phyloP scores from a whole-genome alignment of 768 basidiomycete species.

The Leucogyrophana mollusca region DNA sequence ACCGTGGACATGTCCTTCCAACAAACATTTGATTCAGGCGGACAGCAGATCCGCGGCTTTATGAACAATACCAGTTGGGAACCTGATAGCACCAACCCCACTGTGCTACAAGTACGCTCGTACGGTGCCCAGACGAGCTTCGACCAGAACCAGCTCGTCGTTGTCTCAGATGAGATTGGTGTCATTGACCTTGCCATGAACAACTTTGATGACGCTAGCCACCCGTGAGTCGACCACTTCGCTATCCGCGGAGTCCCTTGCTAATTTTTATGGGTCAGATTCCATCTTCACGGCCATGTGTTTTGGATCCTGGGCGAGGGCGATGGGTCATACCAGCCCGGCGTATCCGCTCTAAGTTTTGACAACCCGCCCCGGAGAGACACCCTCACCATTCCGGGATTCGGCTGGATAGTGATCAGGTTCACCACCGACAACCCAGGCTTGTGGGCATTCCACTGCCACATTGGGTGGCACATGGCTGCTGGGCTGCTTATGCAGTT shows the following conservation, averaged over 20 bases:
- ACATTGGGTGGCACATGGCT: conserved; percentile 38
- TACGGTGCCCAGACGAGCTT: conserved; percentile 24
- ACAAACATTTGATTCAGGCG: conserved; percentile 24
- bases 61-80: conserved; percentile 28
- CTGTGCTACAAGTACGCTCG: conserved; percentile 24
- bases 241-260: background rate
- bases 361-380: conserved; percentile 41
- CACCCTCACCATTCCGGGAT: conserved; percentile 39
- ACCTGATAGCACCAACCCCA: conserved; percentile 22
- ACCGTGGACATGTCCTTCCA: conserved; percentile 21
- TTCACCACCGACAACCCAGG: conserved; percentile 45
- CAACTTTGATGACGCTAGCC: conserved; percentile 28
- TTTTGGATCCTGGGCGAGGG: conserved; percentile 37
- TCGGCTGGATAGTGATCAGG: conserved; percentile 35
- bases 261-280: conserved; percentile 15
- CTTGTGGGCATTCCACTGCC: conserved; percentile 47
- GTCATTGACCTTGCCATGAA: conserved; percentile 23
- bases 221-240: conserved; percentile 19
- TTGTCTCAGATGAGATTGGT: conserved; percentile 23
- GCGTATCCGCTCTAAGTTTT: conserved; percentile 25
- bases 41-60: conserved; percentile 21
- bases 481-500: conserved; percentile 41
- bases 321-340: conserved; percentile 29
- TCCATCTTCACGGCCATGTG: conserved; percentile 39
- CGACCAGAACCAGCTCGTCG: conserved; percentile 21